These are phyloP conservation scores for Carex parvula DNA, from an alignment of 176 grass and related monocot genomes.

Conservation along the genomic window DNA sequence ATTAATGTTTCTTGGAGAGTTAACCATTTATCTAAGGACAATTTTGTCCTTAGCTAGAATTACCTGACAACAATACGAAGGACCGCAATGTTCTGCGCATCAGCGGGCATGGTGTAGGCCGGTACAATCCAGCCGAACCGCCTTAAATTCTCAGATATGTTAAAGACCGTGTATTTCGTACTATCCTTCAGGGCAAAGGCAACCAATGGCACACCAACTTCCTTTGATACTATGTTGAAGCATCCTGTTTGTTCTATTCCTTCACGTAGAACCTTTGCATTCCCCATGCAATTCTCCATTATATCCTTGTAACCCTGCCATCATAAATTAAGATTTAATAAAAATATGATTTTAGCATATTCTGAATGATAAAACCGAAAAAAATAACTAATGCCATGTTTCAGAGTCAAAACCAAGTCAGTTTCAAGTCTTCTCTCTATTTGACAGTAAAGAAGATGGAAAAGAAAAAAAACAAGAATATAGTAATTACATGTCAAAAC, in stretches of 20 bases:
- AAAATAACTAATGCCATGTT: not conserved
- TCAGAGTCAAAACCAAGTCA: not conserved
- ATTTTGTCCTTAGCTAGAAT: not conserved
- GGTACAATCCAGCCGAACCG: conserved; percentile 82
- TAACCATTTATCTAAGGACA: not conserved
- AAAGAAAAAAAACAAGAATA: not conserved
- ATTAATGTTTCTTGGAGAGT: not conserved
- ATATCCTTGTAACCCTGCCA: conserved; percentile 74
- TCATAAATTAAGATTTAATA: not conserved
- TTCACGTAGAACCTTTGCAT: conserved; percentile 33
- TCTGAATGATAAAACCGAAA: not conserved
- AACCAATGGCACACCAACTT: conserved; percentile 59
- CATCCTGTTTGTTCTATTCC: conserved; percentile 43
- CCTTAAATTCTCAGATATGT: conserved; percentile 62
- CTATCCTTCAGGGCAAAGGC: conserved; percentile 66
- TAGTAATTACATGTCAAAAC: not conserved
- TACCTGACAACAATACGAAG: conserved; percentile 64
- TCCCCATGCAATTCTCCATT: conserved; percentile 70
- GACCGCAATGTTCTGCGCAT: conserved; percentile 60
- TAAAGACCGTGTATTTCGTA: conserved; percentile 43
- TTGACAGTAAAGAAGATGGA: not conserved
- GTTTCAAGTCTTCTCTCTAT: not conserved
- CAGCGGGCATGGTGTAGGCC: conserved; percentile 66
- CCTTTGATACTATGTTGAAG: conserved; percentile 69
- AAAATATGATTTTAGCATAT: not conserved